Evolutionary conservation across 345 rosid species (phyloP).

Genomic region (Euphorbia tirucalli): DNA sequence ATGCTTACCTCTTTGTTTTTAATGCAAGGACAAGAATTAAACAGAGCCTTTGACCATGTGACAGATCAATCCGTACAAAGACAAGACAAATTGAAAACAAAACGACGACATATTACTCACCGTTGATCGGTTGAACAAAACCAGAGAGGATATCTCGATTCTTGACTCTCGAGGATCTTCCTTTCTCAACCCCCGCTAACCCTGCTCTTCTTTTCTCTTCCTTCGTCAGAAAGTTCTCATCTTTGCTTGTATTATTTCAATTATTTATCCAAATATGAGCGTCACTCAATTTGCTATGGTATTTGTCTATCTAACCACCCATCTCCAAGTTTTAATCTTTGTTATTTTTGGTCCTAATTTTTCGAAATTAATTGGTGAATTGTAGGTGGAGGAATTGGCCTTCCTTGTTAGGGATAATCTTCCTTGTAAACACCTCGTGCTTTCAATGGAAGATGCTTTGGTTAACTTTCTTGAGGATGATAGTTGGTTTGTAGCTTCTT

Average conservation of each 20-base stretch:
- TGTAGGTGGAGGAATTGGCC: constrained; percentile 69
- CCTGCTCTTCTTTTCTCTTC: too few species aligned
- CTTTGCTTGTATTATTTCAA: not conserved
- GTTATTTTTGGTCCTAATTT: not conserved
- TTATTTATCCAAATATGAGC: constrained; percentile 29
- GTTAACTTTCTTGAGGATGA: constrained; percentile 41
- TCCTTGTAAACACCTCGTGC: constrained; percentile 58
- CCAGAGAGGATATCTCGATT: not conserved
- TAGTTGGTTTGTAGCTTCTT: constrained; percentile 27
- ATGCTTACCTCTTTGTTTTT: too few species aligned
- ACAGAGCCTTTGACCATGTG: too few species aligned
- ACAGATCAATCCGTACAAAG: too few species aligned
- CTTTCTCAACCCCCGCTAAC: not conserved
- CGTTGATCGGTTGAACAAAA: not conserved
- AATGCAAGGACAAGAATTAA: too few species aligned
- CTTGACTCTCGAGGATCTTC: not conserved
- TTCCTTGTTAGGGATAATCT: constrained; percentile 60
- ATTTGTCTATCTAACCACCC: not conserved
- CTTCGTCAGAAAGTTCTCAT: not conserved
- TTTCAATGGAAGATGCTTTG: constrained; percentile 60
- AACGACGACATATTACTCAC: not conserved
- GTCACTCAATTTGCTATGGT: constrained; percentile 46
- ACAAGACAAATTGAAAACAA: not conserved
- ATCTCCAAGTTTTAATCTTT: not conserved
- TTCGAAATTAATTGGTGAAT: not conserved